Base-by-base conservation (phyloP, 1,284 basidiomycete genomes). In the Butyriboletus appendiculatus region DNA sequence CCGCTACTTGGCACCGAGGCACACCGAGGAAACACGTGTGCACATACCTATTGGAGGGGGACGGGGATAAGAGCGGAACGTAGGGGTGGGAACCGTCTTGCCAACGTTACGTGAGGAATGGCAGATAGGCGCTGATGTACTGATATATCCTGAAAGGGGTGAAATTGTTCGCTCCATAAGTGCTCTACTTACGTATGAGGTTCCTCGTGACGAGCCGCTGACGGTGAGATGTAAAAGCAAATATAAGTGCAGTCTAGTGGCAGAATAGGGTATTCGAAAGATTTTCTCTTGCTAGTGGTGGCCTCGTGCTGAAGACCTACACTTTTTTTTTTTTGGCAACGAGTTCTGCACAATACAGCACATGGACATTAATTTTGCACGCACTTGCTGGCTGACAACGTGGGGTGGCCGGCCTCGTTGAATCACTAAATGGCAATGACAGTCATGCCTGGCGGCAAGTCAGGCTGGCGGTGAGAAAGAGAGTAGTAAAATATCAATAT, bases 61-160 rank as follows among this genome's bases (percentile, higher is more conserved):
- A 53, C 48, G 43, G 59, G 57, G 47, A 55, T 49, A 65, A 53
- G 32, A 51, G 40, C 49, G 37, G 43, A 42, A 41, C 14, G 30
- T 33, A 24, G 48, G 20, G 57, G 66, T 68, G 66, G 48, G 66
- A 67, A 61, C 30, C 26, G 39, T 14, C 43, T 50, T 42, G 43
- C 43, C 38, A 50, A 40, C 24, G 45, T 67, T 67, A 68, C 64
- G 64, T 61, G 62, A 53, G n/a, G 34, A 26, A 49, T 56, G 53
- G 22, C 50, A 65, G 60, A 63, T 54, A 41, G 40, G 40, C 53
- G 46, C 60, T 58, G 42, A 30, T 35, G 20, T 42, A 42, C 47
- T 30, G 38, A 61, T 50, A 44, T 65, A 41, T 52, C 41, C 35
- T 42, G 39, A 44, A 50, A 47, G 26, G 15, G 16, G 30, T 59